A percentile compares a stretch with the other conserved stretches of the same genome.
Conservation (phyloP, 2,329 filamentous ascomycete species). For the Colletotrichum higginsianum region DNA sequence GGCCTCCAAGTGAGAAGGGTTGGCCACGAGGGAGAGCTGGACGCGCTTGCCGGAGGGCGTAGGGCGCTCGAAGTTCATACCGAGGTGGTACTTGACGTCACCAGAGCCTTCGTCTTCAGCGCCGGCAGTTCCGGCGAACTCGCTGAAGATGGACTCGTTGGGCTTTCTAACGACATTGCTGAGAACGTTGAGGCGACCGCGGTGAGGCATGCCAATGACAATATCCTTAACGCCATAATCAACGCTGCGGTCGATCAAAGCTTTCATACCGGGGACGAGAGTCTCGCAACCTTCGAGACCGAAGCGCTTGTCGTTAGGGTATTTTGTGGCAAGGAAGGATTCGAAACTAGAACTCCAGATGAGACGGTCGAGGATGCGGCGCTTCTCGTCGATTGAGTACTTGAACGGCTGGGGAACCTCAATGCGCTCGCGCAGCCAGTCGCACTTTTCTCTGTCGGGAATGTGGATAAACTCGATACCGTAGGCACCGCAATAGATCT, state of each 20-base stretch:
- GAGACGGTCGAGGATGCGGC: slow-evolving; percentile 94
- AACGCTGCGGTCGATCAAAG: slow-evolving; percentile 96
- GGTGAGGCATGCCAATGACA: slow-evolving; percentile 99
- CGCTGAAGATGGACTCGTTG: slow-evolving; percentile 99
- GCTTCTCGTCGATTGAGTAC: slow-evolving; percentile 98
- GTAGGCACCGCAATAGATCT: slow-evolving; percentile 97
- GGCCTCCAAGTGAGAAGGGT: slow-evolving; percentile 97
- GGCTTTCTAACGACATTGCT: slow-evolving; percentile 99
- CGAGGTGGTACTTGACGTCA: slow-evolving; percentile 99
- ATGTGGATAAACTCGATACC: slow-evolving; percentile 99
- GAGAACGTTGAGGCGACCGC: slow-evolving; percentile 96
- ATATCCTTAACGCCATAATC: slow-evolving; percentile 99
- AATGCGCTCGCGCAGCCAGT: slow-evolving; percentile 96
- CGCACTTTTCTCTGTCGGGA: slow-evolving; percentile 95
- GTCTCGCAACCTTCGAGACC: slow-evolving; percentile 98
- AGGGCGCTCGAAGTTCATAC: slow-evolving; percentile 99
- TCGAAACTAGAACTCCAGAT: slow-evolving; percentile 99
- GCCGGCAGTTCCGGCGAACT: slow-evolving; percentile 91
- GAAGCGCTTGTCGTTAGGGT: slow-evolving; percentile 99
- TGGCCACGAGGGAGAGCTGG: slow-evolving; percentile 98
- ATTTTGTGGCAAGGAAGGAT: slow-evolving; percentile 94
- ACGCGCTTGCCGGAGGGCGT: slow-evolving; percentile 99
- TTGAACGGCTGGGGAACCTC: slow-evolving; percentile 96
- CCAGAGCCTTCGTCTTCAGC: slow-evolving; percentile 96
- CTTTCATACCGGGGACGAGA: slow-evolving; percentile 99